Base-by-base conservation (phyloP, 2,329 filamentous ascomycete species). In the Penicillium sp. region DNA sequence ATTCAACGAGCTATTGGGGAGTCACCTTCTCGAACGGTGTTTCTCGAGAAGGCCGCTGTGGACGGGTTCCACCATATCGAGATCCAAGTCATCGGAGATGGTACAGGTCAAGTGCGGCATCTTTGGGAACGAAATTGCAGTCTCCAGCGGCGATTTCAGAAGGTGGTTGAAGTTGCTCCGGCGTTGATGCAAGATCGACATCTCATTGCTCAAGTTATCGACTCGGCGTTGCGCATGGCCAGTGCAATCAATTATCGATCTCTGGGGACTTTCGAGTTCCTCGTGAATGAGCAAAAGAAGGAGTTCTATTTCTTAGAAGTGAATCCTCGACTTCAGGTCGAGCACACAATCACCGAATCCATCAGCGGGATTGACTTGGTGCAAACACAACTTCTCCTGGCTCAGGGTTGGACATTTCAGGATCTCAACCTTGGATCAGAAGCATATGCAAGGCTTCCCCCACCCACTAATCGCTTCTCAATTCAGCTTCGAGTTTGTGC, bases 211-310 rank as follows among this genome's bases (percentile, higher is more conserved):
- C 60, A 56, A 10, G 68, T 79, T 1, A 75, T 79, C 23, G 63
- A 73, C 15, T 68, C 75, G 16, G 76, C 77, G 0, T 39, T 80
- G 30, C 63, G 54, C 11, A 57, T 57, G 37, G 52, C 50, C 9
- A 48, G 30, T 13, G 43, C 72, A 61, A 70, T 78, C 34, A 59
- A 66, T 3, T 82, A 82, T 54, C 62, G 65, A 32, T 79, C 74
- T 0, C 62, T 82, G 0, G 79, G 79, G 6, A 82, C 79, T 0
- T 80, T 80, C 45, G 79, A 83, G 52, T 82, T 82, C 40, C 64
- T 83, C 0, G 68, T 79, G 9, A 74, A 74, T 39, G 68, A 72
- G 8, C 42, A 57, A 0, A 69, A 60, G 0, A 54, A 55, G 1
- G 68, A 75, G 15, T 76, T 72, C 54, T 80, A 71, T 57, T 80